Evolutionary conservation across 1,139 yeast species (phyloP).

Genomic region (Debaryomyces singareniensis): DNA sequence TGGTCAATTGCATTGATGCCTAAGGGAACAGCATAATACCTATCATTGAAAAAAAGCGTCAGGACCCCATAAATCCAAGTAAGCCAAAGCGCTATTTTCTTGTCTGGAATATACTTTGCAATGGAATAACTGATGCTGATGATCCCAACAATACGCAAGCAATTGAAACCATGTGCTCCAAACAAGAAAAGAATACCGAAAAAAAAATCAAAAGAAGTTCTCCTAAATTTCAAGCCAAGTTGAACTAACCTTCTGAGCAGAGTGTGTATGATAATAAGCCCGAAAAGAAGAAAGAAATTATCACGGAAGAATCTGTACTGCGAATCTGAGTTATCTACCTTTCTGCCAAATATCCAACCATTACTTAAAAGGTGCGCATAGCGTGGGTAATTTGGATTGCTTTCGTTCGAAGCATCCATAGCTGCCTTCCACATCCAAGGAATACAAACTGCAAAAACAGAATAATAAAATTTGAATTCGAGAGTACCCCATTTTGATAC

Average conservation of each 20-base stretch:
- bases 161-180: slow-evolving; percentile 76
- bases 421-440: slow-evolving; percentile 83
- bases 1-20: slow-evolving; percentile 49
- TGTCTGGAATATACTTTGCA: slow-evolving; percentile 34
- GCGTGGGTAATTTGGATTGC: slow-evolving; percentile 67
- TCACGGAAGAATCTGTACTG: slow-evolving; percentile 88
- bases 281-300: slow-evolving; percentile 58
- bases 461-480: slow-evolving; percentile 65
- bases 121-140: slow-evolving; percentile 49
- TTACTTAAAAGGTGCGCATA: slow-evolving; percentile 55
- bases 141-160: slow-evolving; percentile 55
- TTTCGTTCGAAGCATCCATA: slow-evolving; percentile 70
- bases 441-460: slow-evolving; percentile 59
- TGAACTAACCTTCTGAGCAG: slow-evolving; percentile 34
- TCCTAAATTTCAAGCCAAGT: slow-evolving; percentile 15
- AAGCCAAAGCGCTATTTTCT: slow-evolving; percentile 22
- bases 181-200: slow-evolving; percentile 69
- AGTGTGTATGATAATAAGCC: slow-evolving; percentile 50
- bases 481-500: slow-evolving; percentile 65
- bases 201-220: slow-evolving; percentile 59
- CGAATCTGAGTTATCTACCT: slow-evolving; percentile 82
- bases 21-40: slow-evolving; percentile 47
- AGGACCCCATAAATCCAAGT: slow-evolving; percentile 79
- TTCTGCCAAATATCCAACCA: slow-evolving; percentile 76
- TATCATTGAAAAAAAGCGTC: slow-evolving; percentile 73